Conservation (phyloP, 768 basidiomycete species). For the Russula olivacea region DNA sequence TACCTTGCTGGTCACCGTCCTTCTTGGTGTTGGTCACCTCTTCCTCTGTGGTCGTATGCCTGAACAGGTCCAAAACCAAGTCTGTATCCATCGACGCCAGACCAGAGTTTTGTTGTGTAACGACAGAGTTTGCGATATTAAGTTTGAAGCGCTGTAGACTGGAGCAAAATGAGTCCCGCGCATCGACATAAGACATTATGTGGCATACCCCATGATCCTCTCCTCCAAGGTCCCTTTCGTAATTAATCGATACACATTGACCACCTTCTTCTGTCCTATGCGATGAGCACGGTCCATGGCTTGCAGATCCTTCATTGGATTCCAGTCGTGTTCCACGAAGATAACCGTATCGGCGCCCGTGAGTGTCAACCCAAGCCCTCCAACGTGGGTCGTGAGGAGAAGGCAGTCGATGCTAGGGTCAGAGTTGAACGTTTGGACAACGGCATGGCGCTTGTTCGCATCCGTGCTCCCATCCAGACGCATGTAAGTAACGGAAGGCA, state of each 20-base stretch:
- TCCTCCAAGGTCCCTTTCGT: conserved; percentile 97
- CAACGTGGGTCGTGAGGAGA: conserved; percentile 93
- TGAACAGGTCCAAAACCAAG: conserved; percentile 91
- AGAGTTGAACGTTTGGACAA: conserved; percentile 96
- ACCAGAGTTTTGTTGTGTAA: conserved; percentile 95
- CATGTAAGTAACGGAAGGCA: conserved; percentile 99
- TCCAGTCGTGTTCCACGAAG: conserved; percentile 99
- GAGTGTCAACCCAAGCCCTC: conserved; percentile 90
- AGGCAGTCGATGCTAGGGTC: conserved; percentile 98
- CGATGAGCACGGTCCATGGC: conserved; percentile 99
- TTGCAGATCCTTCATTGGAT: conserved; percentile 99
- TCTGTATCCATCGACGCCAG: conserved; percentile 96
- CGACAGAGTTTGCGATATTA: conserved; percentile 94
- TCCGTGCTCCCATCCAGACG: conserved; percentile 92
- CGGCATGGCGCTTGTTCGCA: conserved; percentile 87
- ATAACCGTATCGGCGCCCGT: conserved; percentile 99
- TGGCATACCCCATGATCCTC: conserved; percentile 95
- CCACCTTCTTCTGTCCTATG: conserved; percentile 97
- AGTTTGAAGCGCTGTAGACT: conserved; percentile 98
- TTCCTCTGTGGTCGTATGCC: conserved; percentile 67
- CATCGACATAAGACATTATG: conserved; percentile 5
- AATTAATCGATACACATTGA: conserved; percentile 96
- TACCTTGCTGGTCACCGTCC: conserved; percentile 40
- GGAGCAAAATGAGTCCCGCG: conserved; percentile 20
- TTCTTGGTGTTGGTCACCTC: conserved; percentile 57